Base-by-base conservation (phyloP, 345 rosid species). In the Hibiscus trionum region DNA sequence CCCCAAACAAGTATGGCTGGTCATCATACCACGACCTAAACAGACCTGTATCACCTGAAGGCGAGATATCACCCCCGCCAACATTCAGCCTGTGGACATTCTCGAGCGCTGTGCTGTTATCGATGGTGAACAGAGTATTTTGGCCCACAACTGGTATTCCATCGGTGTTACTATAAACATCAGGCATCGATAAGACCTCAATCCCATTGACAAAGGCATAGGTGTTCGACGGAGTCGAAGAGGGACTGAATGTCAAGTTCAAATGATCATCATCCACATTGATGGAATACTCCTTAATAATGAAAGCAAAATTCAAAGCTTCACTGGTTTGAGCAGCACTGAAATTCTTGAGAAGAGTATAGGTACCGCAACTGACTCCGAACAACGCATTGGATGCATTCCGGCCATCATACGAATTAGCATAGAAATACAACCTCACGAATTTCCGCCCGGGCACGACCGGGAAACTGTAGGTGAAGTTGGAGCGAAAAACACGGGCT, bases 131-230 rank as follows among this genome's bases (percentile, higher is more conserved):
- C 0, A 76, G n/a, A 72, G 59, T 0, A 42, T 16, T 4, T 5
- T 62, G 66, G 37, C 98, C 98, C 5, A 93, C 88, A 11, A 84
- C 10, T 4, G 1, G 3, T 64, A 84, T 17, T 52, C 91, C 96
- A 77, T 82, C 88, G 0, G 80, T 62, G 21, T 52, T 49, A 4
- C 87, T 82, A 57, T 89, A 96, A 24, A 96, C 78, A 78, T 96
- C 96, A 5, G 98, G 98, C 96, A 93, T 93, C 0, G 99, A 93
- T 59, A 88, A 77, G 7, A 93, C 84, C 86, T 96, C 99, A 29
- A 96, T 96, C 75, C 99, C 99, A 71, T 96, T 96, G 1, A 93
- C 94, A 72, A 96, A 96, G 0, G 98, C 98, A 71, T 80, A 95
- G 0, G 91, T 80, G 11, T 79, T 80, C 0, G 88, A 67, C 53